Conservation (phyloP, 2,329 filamentous ascomycete species). For the Penicillium sp. region DNA sequence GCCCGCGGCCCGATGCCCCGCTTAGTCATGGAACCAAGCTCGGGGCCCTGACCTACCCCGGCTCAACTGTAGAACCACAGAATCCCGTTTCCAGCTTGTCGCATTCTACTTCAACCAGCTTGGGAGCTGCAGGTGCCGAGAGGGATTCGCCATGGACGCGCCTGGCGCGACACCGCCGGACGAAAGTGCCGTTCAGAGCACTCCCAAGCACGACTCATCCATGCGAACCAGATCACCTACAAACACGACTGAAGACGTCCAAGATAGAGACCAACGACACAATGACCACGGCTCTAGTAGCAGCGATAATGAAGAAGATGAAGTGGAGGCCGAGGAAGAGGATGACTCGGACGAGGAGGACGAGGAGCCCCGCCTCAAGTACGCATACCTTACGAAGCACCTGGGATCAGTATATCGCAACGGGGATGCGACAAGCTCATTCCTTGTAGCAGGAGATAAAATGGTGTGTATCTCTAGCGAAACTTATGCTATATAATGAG, state of each 20-base stretch:
- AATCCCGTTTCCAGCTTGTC: slow-evolving; percentile 14
- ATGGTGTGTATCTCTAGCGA: slow-evolving; percentile 55
- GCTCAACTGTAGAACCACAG: slow-evolving; percentile 15
- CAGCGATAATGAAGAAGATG: slow-evolving; percentile 27
- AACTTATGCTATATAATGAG: neutral
- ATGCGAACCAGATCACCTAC: slow-evolving; percentile 16
- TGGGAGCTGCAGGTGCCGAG: slow-evolving; percentile 21
- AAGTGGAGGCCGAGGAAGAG: slow-evolving; percentile 51
- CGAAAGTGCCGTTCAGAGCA: slow-evolving; percentile 18
- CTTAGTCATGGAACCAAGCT: slow-evolving; percentile 17
- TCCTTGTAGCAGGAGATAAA: slow-evolving; percentile 86
- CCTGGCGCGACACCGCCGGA: slow-evolving; percentile 28
- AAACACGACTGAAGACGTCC: slow-evolving; percentile 10
- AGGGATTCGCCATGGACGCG: slow-evolving; percentile 33
- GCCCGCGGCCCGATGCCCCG: slow-evolving; percentile 8
- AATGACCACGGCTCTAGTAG: slow-evolving; percentile 21
- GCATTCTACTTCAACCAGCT: slow-evolving; percentile 15
- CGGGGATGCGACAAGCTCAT: slow-evolving; percentile 86
- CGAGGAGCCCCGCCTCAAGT: slow-evolving; percentile 90
- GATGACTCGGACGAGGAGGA: slow-evolving; percentile 77
- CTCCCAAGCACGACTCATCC: slow-evolving; percentile 14
- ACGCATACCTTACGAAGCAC: slow-evolving; percentile 73
- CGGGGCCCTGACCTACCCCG: slow-evolving; percentile 16
- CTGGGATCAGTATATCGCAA: slow-evolving; percentile 78
- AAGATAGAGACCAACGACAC: slow-evolving; percentile 11